Evolutionary conservation across 768 basidiomycete genomes (phyloP).

Genomic region (Gloeostereum incarnatum): DNA sequence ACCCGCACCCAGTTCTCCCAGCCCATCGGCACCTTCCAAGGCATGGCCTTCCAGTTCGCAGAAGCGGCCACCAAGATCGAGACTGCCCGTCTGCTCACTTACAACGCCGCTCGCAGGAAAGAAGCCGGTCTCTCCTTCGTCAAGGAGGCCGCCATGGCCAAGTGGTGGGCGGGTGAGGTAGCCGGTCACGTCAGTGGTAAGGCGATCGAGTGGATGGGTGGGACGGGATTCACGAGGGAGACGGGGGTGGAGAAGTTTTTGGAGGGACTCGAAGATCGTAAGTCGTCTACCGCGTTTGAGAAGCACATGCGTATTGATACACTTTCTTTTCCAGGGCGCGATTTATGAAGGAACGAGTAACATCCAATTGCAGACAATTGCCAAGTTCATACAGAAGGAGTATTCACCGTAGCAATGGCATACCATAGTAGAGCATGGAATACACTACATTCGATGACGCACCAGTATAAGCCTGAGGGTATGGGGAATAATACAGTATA

Average conservation of each 20-base stretch:
- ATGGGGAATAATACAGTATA: too few relatives aligned
- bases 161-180: constrained; percentile 83
- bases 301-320: background rate
- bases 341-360: constrained; percentile 97
- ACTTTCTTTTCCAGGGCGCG: constrained; percentile 47
- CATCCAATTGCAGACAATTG: constrained; percentile 95
- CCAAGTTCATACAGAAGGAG: constrained; percentile 83
- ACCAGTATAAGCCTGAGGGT: too few relatives aligned
- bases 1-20: constrained; percentile 93
- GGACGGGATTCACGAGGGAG: constrained; percentile 87
- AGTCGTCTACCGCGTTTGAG: constrained; percentile 18
- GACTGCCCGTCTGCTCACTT: constrained; percentile 82
- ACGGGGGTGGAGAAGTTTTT: constrained; percentile 95
- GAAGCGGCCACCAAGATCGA: constrained; percentile 87
- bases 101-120: constrained; percentile 93
- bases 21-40: constrained; percentile 89
- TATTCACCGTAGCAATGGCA: constrained; percentile 25
- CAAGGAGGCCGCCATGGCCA: constrained; percentile 97
- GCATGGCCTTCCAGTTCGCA: constrained; percentile 93
- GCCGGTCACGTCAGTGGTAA: constrained; percentile 82
- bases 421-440: too few relatives aligned
- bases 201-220: constrained; percentile 96
- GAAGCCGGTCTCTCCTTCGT: constrained; percentile 83
- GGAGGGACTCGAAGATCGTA: constrained; percentile 95
- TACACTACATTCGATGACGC: too few relatives aligned